Evolutionary conservation across 2,329 filamentous ascomycete genomes (phyloP).

Genomic region (Pestalotiopsis sp.): DNA sequence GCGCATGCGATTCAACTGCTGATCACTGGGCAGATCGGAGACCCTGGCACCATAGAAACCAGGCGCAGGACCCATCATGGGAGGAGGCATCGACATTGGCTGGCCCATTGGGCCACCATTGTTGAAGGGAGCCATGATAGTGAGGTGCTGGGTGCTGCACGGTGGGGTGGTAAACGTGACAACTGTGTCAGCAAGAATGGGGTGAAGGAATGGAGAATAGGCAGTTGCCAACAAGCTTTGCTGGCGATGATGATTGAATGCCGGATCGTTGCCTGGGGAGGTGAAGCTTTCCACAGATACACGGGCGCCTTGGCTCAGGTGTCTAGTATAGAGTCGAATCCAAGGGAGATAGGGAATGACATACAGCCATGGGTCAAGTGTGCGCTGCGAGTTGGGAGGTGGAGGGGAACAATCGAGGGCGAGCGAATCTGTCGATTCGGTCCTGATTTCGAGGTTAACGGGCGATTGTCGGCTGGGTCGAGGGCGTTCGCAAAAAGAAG

Average conservation of each 20-base stretch:
- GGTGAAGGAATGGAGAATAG: background rate
- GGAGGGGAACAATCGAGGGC: background rate
- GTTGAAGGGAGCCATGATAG: conserved; percentile 4
- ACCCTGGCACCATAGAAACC: background rate
- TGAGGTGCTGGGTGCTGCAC: background rate
- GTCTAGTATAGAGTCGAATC: background rate
- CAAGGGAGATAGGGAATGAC: conserved; percentile 8
- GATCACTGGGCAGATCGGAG: background rate
- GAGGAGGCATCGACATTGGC: background rate
- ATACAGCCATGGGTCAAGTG: conserved; percentile 19
- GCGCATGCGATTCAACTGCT: background rate
- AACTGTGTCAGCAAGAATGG: conserved; percentile 5
- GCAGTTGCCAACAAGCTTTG: conserved; percentile 3
- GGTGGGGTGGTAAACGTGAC: background rate
- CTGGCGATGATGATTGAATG: background rate
- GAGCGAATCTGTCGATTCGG: background rate
- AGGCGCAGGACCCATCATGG: background rate
- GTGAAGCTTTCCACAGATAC: conserved; percentile 7
- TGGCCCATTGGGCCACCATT: background rate
- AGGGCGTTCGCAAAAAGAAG: background rate
- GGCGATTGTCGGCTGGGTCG: background rate
- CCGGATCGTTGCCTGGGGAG: background rate
- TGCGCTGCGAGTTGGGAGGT: conserved; percentile 2
- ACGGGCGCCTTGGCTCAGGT: background rate
- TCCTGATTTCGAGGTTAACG: background rate